Percentiles rank a stretch among this genome's conserved stretches.
Evolutionary conservation across 345 rosid species (phyloP).

Genomic region (Hibiscus syriacus): DNA sequence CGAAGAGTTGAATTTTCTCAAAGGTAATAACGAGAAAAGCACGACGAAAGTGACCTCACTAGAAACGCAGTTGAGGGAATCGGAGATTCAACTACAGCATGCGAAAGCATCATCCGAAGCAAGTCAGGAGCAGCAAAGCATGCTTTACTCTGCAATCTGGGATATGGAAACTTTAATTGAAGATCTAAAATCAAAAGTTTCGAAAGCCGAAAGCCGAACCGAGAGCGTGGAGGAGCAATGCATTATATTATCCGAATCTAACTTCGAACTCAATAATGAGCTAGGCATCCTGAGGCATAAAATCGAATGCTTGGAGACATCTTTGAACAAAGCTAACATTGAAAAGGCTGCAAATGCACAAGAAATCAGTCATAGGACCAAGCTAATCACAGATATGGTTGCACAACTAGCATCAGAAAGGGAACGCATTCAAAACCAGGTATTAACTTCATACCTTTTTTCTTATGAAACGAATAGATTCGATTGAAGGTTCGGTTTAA

Average conservation of each 20-base stretch:
- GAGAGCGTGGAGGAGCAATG: slow-evolving; percentile 72
- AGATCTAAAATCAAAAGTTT: slow-evolving; percentile 80
- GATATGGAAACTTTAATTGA: slow-evolving; percentile 95
- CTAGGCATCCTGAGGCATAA: slow-evolving; percentile 41
- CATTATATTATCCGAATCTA: slow-evolving; percentile 48
- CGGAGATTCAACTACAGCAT: slow-evolving; percentile 60
- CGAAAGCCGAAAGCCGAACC: slow-evolving; percentile 67
- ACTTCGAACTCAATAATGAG: slow-evolving; percentile 55
- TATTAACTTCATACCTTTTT: slow-evolving; percentile 18
- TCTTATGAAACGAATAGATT: background rate
- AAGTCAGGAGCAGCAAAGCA: slow-evolving; percentile 87
- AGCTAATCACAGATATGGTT: slow-evolving; percentile 63
- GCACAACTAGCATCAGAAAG: slow-evolving; percentile 62
- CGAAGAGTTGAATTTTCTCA: slow-evolving; percentile 76
- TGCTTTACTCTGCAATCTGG: slow-evolving; percentile 94
- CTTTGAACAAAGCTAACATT: slow-evolving; percentile 43
- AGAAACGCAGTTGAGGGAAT: slow-evolving; percentile 75
- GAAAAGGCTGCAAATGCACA: slow-evolving; percentile 46
- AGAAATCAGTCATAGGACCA: slow-evolving; percentile 54
- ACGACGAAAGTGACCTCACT: slow-evolving; percentile 61
- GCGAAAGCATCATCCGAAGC: slow-evolving; percentile 71
- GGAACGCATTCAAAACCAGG: slow-evolving; percentile 82
- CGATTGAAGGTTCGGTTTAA: background rate
- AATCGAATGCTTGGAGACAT: slow-evolving; percentile 41
- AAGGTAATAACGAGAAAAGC: slow-evolving; percentile 44